A percentile compares a stretch with the other conserved stretches of the same genome.
Evolutionary conservation across 129 eudicot genomes (phyloP).

Genomic region (Helianthus tuberosus): DNA sequence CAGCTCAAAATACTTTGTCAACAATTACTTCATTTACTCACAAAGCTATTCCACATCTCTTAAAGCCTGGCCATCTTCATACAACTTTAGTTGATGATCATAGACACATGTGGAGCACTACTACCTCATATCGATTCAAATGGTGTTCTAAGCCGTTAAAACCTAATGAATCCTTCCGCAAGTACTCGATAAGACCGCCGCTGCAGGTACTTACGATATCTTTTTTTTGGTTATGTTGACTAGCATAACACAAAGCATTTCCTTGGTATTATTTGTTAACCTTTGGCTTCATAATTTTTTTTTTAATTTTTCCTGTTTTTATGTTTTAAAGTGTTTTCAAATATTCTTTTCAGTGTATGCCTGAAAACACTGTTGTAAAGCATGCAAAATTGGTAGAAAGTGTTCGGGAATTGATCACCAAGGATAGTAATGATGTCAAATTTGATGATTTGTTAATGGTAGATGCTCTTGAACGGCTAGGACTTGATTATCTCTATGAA

Average conservation of each 20-base stretch:
- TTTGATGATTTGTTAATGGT: constrained; percentile 25
- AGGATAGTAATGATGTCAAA: constrained; percentile 2
- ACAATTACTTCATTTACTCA: neutral
- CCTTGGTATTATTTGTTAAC: no score
- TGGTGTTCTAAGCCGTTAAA: neutral
- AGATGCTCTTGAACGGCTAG: constrained; percentile 44
- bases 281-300: no score
- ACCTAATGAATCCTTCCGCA: neutral
- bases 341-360: neutral
- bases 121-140: neutral
- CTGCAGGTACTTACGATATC: neutral
- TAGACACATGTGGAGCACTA: neutral
- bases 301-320: no score
- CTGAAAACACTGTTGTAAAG: neutral
- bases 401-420: constrained; percentile 13
- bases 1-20: neutral
- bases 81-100: neutral
- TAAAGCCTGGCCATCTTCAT: neutral
- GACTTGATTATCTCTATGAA: constrained; percentile 41
- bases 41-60: neutral
- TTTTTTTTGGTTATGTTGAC: neutral
- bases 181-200: neutral
- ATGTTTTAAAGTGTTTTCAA: no score
- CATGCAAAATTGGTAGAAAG: constrained; percentile 10
- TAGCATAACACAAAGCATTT: neutral